Conservation (phyloP, 164 flowering plant genomes). For the Akebia trifoliata region DNA sequence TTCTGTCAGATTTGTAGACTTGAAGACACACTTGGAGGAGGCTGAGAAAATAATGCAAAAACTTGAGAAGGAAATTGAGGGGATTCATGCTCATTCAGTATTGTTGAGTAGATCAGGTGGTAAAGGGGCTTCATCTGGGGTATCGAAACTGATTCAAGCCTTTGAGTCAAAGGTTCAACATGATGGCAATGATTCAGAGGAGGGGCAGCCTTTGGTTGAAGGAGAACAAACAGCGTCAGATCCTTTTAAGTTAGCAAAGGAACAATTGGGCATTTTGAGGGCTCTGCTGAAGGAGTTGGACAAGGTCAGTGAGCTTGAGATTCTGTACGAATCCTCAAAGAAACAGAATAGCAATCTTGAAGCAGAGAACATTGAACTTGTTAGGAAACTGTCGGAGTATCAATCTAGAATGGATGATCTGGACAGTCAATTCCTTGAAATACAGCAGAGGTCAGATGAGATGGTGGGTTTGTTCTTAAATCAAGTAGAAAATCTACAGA, state of each 20-base stretch:
- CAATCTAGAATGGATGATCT: constrained; percentile 40
- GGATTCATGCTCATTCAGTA: constrained; percentile 43
- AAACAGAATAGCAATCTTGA: constrained; percentile 27
- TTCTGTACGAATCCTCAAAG: constrained; percentile 46
- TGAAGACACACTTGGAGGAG: constrained; percentile 48
- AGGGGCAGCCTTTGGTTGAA: constrained; percentile 24
- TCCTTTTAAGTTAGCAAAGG: constrained; percentile 34
- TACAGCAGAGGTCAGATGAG: constrained; percentile 39
- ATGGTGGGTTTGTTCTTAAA: constrained; percentile 23
- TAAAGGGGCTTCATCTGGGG: constrained; percentile 43
- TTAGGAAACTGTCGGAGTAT: constrained; percentile 31
- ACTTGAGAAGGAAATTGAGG: constrained; percentile 67
- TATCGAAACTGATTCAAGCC: constrained; percentile 79
- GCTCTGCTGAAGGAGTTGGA: constrained; percentile 40
- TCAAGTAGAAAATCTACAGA: constrained; percentile 46
- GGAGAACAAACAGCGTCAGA: constrained; percentile 27
- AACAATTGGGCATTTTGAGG: constrained; percentile 36
- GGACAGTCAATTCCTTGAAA: constrained; percentile 33
- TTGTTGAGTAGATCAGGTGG: constrained; percentile 34
- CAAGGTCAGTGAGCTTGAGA: constrained; percentile 46
- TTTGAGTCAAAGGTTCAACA: constrained; percentile 65
- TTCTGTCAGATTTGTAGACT: constrained; percentile 26
- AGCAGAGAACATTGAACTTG: constrained; percentile 36
- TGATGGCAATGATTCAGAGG: constrained; percentile 49
- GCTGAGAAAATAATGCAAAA: constrained; percentile 41